Evolutionary conservation across 495 filamentous ascomycete species (phyloP), one percentile per base, ranked within the genome.

Genomic region (Tuber calosporum): DNA sequence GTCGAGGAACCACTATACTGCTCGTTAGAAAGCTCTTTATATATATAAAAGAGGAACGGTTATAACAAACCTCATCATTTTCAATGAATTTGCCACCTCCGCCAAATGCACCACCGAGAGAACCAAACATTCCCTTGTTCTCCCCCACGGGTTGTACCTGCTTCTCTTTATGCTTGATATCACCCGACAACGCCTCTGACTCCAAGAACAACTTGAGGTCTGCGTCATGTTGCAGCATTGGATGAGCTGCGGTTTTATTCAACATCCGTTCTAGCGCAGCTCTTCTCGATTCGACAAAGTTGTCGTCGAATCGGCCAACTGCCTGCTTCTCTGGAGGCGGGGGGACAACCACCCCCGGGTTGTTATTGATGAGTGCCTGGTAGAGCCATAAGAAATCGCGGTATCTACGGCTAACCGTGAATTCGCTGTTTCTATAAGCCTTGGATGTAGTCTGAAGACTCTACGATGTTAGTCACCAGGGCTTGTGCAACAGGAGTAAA

Each of bases 311-410:
- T 53, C 95, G 89, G 58, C 94, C 94, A 67, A 98, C 92, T 19
- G 95, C 93, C 83, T 99, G 96, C 84, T 99, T 99, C 85, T 99
- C 95, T 6, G 95, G 95, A 5, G 95, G 95, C 53, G 95, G 96
- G 1, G 95, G 95, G 30, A 98, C 93, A 72, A 99, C 92, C 58
- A 97, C 90, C 68, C 95, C 95, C 20, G 95, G 95, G 80, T 94
- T 97, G 82, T 94, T 98, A 78, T 87, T 90, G 82, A 97, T 95
- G 76, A 99, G 86, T 41, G 91, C 91, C 73, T 90, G 97, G 80
- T 98, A 99, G 34, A 99, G 90, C 95, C 95, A 99, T 48, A 98
- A 84, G 81, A 99, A 98, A 84, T 99, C 95, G 67, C 95, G 89
- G 84, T 97, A 99, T 74, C 95, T 89, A 73, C 95, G 89, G 77